Conservation (phyloP, 2,329 filamentous ascomycete genomes). For the Cladophialophora exuberans region DNA sequence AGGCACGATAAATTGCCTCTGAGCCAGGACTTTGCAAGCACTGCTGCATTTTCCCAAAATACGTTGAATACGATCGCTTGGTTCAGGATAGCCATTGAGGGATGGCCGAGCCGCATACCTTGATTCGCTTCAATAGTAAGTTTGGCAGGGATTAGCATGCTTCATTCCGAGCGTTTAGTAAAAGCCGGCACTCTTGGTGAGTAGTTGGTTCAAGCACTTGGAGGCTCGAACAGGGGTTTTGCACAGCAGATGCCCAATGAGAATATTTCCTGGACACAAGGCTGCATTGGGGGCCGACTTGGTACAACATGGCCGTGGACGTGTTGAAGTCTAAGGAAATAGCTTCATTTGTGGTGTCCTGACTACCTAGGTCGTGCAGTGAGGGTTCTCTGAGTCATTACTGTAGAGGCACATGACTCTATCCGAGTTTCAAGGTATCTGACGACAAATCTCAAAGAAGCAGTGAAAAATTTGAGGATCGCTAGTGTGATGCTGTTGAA, state of each 20-base stretch:
- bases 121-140: background rate
- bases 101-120: background rate
- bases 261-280: background rate
- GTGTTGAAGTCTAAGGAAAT: too few relatives aligned
- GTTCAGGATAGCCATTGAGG: background rate
- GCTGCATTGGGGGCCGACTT: constrained; percentile 1
- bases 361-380: too few relatives aligned
- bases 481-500: too few relatives aligned
- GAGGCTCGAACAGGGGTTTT: background rate
- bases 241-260: background rate
- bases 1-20: background rate
- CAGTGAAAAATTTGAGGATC: too few relatives aligned
- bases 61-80: constrained; percentile 1
- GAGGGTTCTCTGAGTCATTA: too few relatives aligned
- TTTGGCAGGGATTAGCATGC: constrained; percentile 1
- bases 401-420: too few relatives aligned
- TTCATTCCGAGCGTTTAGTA: background rate
- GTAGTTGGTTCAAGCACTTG: too few relatives aligned
- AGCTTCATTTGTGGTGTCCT: too few relatives aligned
- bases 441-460: background rate
- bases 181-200: too few relatives aligned
- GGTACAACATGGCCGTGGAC: too few relatives aligned
- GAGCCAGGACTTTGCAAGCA: background rate
- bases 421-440: too few relatives aligned
- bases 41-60: background rate